Evolutionary conservation across 2,329 filamentous ascomycete species (phyloP).

Genomic region (Fusarium sp.): DNA sequence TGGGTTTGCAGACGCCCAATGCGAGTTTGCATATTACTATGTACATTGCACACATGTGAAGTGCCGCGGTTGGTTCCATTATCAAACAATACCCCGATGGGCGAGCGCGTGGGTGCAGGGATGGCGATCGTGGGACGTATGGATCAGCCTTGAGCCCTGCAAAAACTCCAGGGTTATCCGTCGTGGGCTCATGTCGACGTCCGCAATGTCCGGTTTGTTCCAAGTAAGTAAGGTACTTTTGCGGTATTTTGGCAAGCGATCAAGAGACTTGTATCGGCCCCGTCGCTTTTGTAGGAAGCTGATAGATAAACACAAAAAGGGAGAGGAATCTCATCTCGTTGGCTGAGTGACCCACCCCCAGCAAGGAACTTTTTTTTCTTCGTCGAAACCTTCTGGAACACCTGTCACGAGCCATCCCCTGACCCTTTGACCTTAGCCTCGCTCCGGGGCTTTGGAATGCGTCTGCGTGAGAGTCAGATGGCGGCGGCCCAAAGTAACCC

Average conservation of each 20-base stretch:
- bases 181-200: slow-evolving; percentile 41
- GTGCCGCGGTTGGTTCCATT: slow-evolving; percentile 8
- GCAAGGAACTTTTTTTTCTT: slow-evolving; percentile 20
- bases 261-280: not conserved
- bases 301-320: not conserved
- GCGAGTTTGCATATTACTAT: not conserved
- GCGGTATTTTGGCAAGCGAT: not conserved
- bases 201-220: slow-evolving; percentile 31
- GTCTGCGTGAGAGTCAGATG: slow-evolving; percentile 14
- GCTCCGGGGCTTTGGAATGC: slow-evolving; percentile 12
- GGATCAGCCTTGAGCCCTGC: slow-evolving; percentile 13
- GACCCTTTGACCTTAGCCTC: slow-evolving; percentile 7
- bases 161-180: slow-evolving; percentile 32
- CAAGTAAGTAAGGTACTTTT: slow-evolving; percentile 17
- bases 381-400: slow-evolving; percentile 39
- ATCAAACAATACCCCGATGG: slow-evolving; percentile 12
- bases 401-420: slow-evolving; percentile 29
- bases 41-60: slow-evolving; percentile 7
- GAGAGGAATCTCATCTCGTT: slow-evolving; percentile 10
- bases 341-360: slow-evolving; percentile 13
- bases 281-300: too few relatives aligned
- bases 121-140: slow-evolving; percentile 34
- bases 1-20: not conserved
- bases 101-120: slow-evolving; percentile 36
- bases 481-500: slow-evolving; percentile 16